Percentiles rank a stretch among this genome's conserved stretches.
Conservation (phyloP, 148 eudicot species). For the Linanthus parryae region DNA sequence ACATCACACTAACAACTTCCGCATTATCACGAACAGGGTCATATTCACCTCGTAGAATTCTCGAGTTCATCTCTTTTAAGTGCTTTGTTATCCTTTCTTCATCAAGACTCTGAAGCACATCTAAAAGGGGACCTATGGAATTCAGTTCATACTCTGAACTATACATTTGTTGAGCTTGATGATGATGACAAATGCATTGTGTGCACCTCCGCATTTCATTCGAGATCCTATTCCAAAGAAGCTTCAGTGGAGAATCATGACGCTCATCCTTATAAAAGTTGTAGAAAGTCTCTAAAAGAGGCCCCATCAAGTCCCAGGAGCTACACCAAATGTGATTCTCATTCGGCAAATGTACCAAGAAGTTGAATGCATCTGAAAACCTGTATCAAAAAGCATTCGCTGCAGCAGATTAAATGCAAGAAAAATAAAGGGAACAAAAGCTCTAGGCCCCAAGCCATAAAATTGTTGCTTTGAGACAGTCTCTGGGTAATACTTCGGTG, state of each 20-base stretch:
- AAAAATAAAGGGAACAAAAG: not conserved
- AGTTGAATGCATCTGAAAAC: constrained; percentile 89
- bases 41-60: constrained; percentile 48
- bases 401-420: not conserved
- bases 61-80: constrained; percentile 65
- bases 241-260: constrained; percentile 73
- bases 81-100: constrained; percentile 79
- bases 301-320: constrained; percentile 77
- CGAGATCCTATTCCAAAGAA: constrained; percentile 68
- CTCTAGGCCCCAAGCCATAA: not conserved
- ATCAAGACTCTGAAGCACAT: constrained; percentile 63
- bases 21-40: constrained; percentile 47
- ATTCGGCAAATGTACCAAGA: constrained; percentile 49
- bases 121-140: constrained; percentile 72
- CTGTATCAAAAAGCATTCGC: constrained; percentile 29
- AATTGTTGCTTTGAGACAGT: not conserved
- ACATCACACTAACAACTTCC: constrained; percentile 79
- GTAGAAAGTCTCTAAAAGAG: constrained; percentile 87
- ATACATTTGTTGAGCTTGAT: constrained; percentile 83
- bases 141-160: constrained; percentile 61
- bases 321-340: constrained; percentile 84
- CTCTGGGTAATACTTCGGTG: not conserved
- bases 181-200: constrained; percentile 82
- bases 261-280: constrained; percentile 65
- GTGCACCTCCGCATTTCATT: constrained; percentile 73